Evolutionary conservation across 805 yeast genomes (phyloP).

Genomic region (Zygoascus ofunaensis): DNA sequence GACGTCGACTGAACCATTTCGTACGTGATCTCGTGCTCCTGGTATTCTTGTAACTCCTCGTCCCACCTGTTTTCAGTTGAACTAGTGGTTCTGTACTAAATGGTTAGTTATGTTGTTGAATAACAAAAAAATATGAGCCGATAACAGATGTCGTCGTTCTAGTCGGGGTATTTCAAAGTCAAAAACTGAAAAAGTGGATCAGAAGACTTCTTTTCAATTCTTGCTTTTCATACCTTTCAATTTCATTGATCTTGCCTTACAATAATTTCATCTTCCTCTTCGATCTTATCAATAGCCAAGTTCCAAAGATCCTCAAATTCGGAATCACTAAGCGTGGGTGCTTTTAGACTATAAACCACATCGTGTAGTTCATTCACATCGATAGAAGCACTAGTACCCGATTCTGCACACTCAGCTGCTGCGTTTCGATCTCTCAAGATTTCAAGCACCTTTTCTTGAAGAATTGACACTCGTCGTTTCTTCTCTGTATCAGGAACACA

Average conservation of each 20-base stretch:
- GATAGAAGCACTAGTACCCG: conserved; percentile 32
- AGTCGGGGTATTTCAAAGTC: neutral
- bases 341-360: conserved; percentile 18
- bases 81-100: conserved; percentile 1
- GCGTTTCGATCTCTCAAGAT: conserved; percentile 64
- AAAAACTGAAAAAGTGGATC: neutral
- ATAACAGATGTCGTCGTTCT: too few relatives aligned
- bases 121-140: neutral
- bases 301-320: conserved; percentile 73
- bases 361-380: conserved; percentile 22
- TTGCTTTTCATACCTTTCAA: neutral
- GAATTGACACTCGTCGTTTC: conserved; percentile 54
- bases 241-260: conserved; percentile 16
- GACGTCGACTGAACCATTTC: conserved; percentile 18
- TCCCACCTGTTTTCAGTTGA: neutral
- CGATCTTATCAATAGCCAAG: conserved; percentile 50
- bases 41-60: neutral
- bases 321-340: conserved; percentile 30
- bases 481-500: conserved; percentile 71
- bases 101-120: neutral
- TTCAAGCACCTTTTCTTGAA: conserved; percentile 56
- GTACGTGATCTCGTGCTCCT: conserved; percentile 8
- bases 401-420: conserved; percentile 41
- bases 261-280: conserved; percentile 35
- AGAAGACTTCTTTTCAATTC: neutral